Evolutionary conservation across 257 asterid species (phyloP).

Genomic region (Plantago elongata): DNA sequence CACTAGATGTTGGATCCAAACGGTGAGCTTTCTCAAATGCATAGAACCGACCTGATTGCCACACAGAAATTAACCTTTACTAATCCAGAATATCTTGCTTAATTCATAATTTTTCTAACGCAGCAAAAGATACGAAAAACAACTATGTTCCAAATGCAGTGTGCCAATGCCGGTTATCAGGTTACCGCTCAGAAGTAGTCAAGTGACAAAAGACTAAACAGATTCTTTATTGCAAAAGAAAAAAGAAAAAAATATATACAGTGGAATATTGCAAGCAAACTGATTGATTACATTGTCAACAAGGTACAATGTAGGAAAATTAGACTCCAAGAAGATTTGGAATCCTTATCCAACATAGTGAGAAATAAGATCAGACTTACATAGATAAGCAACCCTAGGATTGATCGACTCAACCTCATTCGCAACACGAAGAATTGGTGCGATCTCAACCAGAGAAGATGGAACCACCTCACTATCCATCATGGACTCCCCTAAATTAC

Average conservation of each 20-base stretch:
- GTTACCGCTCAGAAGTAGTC: neutral
- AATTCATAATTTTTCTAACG: neutral
- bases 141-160: neutral
- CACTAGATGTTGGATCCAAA: constrained; percentile 92
- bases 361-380: constrained; percentile 44
- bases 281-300: no score
- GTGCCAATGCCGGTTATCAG: neutral
- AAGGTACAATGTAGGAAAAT: no score
- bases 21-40: constrained; percentile 98
- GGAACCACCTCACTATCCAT: constrained; percentile 99
- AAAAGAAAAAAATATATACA: neutral
- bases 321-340: constrained; percentile 8
- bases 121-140: neutral
- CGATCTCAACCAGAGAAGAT: constrained; percentile 88
- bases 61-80: constrained; percentile 15
- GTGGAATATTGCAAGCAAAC: no score
- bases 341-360: neutral
- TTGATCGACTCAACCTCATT: constrained; percentile 90
- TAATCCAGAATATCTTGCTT: neutral
- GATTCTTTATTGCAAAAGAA: neutral
- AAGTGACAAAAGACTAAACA: neutral
- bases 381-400: constrained; percentile 91
- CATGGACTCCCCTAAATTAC: constrained; percentile 92
- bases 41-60: constrained; percentile 81
- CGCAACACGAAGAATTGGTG: constrained; percentile 98